Conservation (phyloP, 2,329 filamentous ascomycete species). For the Samsoniella hepiali region DNA sequence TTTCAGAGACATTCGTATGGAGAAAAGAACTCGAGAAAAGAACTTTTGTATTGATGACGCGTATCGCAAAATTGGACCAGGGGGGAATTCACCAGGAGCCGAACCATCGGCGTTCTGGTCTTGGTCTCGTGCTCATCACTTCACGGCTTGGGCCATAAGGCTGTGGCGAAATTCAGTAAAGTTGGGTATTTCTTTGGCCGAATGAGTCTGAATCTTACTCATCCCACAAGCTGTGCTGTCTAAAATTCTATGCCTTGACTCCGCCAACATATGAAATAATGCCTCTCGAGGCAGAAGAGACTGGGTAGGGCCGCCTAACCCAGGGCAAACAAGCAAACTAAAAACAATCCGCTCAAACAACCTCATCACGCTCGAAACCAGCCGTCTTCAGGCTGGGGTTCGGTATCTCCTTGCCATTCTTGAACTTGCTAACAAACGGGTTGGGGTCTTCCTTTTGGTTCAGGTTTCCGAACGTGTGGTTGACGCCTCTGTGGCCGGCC, state of each 20-base stretch:
- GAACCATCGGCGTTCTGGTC: not conserved
- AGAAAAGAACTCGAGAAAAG: not conserved
- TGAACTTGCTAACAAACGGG: conserved; percentile 83
- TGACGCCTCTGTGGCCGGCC: conserved; percentile 87
- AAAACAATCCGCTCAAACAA: conserved; percentile 48
- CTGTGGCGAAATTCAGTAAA: not conserved
- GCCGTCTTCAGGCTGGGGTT: conserved; percentile 61
- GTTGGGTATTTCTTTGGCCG: conserved; percentile 3
- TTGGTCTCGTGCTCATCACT: not conserved
- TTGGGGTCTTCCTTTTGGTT: conserved; percentile 85
- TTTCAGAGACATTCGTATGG: not conserved
- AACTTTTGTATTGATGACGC: conserved; percentile 8
- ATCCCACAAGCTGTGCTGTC: not conserved
- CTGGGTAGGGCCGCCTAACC: not conserved
- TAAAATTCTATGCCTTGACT: not conserved
- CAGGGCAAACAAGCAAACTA: not conserved
- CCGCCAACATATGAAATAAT: not conserved
- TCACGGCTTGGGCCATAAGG: not conserved
- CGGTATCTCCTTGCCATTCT: conserved; percentile 62
- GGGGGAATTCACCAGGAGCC: not conserved
- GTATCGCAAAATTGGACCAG: not conserved
- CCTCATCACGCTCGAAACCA: conserved; percentile 82
- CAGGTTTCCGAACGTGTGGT: conserved; percentile 89
- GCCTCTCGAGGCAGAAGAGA: not conserved
- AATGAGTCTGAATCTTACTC: not conserved